phyloP scores from a whole-genome alignment of 305 asterid species.

The Fraxinus sp. region DNA sequence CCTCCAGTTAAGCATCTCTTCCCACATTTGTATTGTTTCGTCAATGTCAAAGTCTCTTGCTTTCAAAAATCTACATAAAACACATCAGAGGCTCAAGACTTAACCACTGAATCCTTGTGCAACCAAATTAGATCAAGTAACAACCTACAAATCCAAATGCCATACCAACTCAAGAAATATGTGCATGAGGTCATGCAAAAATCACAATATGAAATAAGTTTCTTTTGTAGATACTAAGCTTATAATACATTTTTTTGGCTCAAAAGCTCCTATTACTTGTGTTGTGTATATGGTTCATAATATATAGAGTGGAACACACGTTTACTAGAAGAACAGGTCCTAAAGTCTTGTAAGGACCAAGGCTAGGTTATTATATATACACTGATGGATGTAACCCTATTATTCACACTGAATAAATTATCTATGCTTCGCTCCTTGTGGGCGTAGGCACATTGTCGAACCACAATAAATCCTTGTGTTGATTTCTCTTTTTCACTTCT shows the following conservation, averaged over 20 bases:
- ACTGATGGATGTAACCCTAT: neutral
- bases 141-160: neutral
- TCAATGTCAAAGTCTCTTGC: conserved; percentile 77
- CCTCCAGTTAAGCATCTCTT: conserved; percentile 96
- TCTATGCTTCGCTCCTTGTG: neutral
- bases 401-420: neutral
- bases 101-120: conserved; percentile 8
- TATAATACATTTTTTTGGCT: neutral
- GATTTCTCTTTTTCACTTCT: neutral
- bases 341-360: neutral
- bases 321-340: neutral
- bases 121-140: conserved; percentile 20
- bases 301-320: neutral
- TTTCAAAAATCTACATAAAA: conserved; percentile 69
- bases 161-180: neutral
- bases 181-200: neutral
- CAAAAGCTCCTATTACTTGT: neutral
- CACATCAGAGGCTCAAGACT: conserved; percentile 18
- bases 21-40: conserved; percentile 84
- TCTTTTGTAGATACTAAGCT: neutral
- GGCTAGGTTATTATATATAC: neutral
- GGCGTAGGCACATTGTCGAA: neutral
- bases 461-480: neutral
- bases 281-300: neutral
- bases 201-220: neutral